phyloP scores from a whole-genome alignment of 768 basidiomycete species.

The Podaxis sp. region DNA sequence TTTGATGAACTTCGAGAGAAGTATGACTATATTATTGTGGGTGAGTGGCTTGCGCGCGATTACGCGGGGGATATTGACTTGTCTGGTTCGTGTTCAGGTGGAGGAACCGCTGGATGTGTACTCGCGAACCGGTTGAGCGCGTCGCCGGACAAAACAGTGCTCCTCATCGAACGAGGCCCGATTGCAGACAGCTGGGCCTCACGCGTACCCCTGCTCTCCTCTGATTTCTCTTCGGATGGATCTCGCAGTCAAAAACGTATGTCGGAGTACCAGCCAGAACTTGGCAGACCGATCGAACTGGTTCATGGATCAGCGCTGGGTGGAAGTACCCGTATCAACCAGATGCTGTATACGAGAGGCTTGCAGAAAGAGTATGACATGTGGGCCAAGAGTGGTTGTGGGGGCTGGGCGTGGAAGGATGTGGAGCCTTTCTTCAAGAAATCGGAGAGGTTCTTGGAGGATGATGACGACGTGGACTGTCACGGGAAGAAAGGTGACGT shows the following conservation, averaged over 20 bases:
- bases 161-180: conserved; percentile 59
- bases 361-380: conserved; percentile 25
- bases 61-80: neutral
- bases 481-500: conserved; percentile 37
- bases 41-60: conserved; percentile 16
- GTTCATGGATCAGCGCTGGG: conserved; percentile 25
- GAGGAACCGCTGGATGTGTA: conserved; percentile 62
- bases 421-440: conserved; percentile 64
- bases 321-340: conserved; percentile 44
- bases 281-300: conserved; percentile 33
- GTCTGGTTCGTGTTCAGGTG: conserved; percentile 37
- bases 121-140: conserved; percentile 59
- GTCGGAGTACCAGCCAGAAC: conserved; percentile 44
- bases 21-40: conserved; percentile 20
- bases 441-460: conserved; percentile 52
- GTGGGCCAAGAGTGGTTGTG: conserved; percentile 49
- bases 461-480: conserved; percentile 3
- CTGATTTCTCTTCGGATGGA: conserved; percentile 17
- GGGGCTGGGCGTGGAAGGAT: conserved; percentile 60
- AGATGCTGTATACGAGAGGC: conserved; percentile 27
- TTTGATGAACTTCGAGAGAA: conserved; percentile 11
- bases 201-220: conserved; percentile 18
- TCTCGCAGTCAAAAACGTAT: conserved; percentile 37
- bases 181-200: conserved; percentile 34
- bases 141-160: conserved; percentile 46